Conservation (phyloP, 129 eudicot genomes). For the Mikania micrantha region DNA sequence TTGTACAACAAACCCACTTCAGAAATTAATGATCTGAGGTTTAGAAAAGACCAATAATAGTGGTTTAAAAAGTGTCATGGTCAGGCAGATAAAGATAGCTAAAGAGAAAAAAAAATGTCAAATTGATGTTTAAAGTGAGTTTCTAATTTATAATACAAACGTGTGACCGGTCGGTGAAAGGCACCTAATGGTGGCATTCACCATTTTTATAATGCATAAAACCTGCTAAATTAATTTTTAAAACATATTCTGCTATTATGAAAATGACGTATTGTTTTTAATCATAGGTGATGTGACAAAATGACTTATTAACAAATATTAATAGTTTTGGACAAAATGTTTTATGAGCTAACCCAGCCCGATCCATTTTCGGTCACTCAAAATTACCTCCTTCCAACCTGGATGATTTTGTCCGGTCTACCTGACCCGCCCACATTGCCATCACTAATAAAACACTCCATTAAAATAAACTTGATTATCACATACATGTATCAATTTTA, state of each 20-base stretch:
- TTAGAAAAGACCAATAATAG: not conserved
- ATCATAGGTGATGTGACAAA: not conserved
- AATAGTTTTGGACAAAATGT: not conserved
- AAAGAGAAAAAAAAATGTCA: not conserved
- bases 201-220: not conserved
- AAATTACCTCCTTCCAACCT: not conserved
- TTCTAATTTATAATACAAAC: no score
- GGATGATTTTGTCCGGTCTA: not conserved
- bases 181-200: no score
- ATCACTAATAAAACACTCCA: not conserved
- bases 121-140: no score
- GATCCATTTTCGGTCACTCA: not conserved
- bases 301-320: not conserved
- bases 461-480: no score
- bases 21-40: not conserved
- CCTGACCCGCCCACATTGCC: not conserved
- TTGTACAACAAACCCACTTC: not conserved
- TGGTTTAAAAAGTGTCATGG: not conserved
- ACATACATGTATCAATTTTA: no score
- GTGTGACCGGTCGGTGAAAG: no score
- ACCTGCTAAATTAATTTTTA: not conserved
- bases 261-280: not conserved
- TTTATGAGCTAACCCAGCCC: not conserved
- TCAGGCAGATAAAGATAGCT: not conserved
- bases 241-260: not conserved